Evolutionary conservation across 257 asterid species (phyloP).

Genomic region (Ligustrum vulgare): DNA sequence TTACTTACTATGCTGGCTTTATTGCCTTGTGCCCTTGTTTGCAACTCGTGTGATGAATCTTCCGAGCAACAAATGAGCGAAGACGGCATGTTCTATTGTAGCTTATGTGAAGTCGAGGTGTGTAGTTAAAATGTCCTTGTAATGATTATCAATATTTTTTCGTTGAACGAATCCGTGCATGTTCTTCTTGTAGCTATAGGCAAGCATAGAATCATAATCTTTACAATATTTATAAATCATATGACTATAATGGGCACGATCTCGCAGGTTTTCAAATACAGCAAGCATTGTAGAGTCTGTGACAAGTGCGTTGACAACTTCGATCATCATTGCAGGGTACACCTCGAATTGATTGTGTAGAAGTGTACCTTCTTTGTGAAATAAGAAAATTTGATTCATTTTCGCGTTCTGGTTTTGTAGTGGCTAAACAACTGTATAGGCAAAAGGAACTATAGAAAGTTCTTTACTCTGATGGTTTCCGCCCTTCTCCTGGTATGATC

Average conservation of each 20-base stretch:
- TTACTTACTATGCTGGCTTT: constrained; percentile 43
- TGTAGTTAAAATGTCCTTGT: constrained; percentile 6
- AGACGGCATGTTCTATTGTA: constrained; percentile 99
- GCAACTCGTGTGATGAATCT: constrained; percentile 57
- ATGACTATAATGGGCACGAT: constrained; percentile 8
- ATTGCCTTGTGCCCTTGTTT: constrained; percentile 69
- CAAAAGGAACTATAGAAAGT: constrained; percentile 85
- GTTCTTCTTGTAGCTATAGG: neutral
- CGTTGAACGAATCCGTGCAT: neutral
- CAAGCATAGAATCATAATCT: neutral
- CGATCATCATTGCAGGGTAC: constrained; percentile 99
- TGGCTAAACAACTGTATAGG: constrained; percentile 99
- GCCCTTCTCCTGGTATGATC: constrained; percentile 88
- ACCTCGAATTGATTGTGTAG: constrained; percentile 6
- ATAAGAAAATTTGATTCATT: constrained; percentile 21
- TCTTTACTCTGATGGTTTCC: constrained; percentile 90
- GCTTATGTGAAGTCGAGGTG: constrained; percentile 99
- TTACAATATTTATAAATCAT: neutral
- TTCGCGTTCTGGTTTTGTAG: constrained; percentile 41
- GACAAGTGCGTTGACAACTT: constrained; percentile 95
- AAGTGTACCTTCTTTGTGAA: constrained; percentile 6
- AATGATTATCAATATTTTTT: neutral
- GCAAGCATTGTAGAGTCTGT: constrained; percentile 98
- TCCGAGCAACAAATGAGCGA: constrained; percentile 72
- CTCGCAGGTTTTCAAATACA: constrained; percentile 87